Evolutionary conservation across 768 basidiomycete genomes (phyloP).

Genomic region (Amanita brunnescens): DNA sequence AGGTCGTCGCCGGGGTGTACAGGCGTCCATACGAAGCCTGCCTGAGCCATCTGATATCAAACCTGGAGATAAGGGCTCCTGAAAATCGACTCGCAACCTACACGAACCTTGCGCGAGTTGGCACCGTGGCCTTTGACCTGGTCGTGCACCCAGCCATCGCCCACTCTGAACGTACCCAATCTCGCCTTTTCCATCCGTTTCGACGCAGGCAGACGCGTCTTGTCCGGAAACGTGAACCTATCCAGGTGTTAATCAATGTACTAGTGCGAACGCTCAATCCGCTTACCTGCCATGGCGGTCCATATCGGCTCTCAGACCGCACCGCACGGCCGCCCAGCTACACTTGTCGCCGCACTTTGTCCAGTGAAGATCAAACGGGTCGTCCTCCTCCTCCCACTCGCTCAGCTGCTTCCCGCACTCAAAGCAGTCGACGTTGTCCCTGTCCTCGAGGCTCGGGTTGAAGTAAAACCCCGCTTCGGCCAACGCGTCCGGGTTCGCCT

Average conservation of each 20-base stretch:
- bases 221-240: slow-evolving; percentile 54
- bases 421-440: slow-evolving; percentile 78
- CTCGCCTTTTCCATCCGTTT: slow-evolving; percentile 69
- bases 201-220: slow-evolving; percentile 51
- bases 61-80: not conserved
- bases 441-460: slow-evolving; percentile 55
- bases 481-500: slow-evolving; percentile 64
- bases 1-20: slow-evolving; percentile 63
- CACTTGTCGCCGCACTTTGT: slow-evolving; percentile 56
- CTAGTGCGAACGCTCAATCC: not conserved
- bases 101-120: slow-evolving; percentile 54
- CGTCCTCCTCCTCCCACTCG: slow-evolving; percentile 81
- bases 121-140: slow-evolving; percentile 50
- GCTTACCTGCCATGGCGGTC: slow-evolving; percentile 46
- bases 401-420: slow-evolving; percentile 74
- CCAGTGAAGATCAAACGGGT: slow-evolving; percentile 81
- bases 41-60: slow-evolving; percentile 59
- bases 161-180: slow-evolving; percentile 50
- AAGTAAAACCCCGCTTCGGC: slow-evolving; percentile 91
- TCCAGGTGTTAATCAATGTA: slow-evolving; percentile 4
- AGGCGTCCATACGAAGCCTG: slow-evolving; percentile 81
- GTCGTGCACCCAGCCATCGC: slow-evolving; percentile 66
- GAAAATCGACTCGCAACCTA: not conserved
- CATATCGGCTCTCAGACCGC: slow-evolving; percentile 57
- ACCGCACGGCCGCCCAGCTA: slow-evolving; percentile 76